Evolutionary conservation across 805 yeast species (phyloP), one percentile per base, ranked within the genome.

Genomic region (Brettanomyces naardenensis): DNA sequence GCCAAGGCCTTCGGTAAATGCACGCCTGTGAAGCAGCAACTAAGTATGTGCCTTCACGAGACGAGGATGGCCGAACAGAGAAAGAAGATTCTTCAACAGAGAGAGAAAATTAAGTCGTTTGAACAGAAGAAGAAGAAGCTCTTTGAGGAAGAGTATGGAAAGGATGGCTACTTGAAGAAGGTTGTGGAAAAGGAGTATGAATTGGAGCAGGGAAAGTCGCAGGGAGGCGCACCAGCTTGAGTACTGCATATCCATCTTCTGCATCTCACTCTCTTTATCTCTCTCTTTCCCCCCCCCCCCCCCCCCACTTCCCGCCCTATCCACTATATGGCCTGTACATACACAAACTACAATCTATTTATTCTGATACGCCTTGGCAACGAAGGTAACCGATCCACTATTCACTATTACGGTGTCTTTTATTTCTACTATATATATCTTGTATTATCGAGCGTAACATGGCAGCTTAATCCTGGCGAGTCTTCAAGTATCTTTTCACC

Each of bases 381-480:
- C n/a, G n/a, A n/a, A n/a, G n/a, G n/a, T n/a, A n/a, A n/a, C n/a
- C n/a, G n/a, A n/a, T n/a, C n/a, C n/a, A n/a, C n/a, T n/a, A n/a
- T n/a, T n/a, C n/a, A n/a, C n/a, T n/a, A n/a, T n/a, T 33, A 11
- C 10, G 19, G 18, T n/a, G n/a, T n/a, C n/a, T n/a, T n/a, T 36
- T 28, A 28, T 19, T 28, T 2, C n/a, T 22, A 25, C 36, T 23
- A 9, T 28, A 22, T 23, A 19, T 15, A 9, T 23, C 7, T 23
- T 23, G 11, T 23, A 9, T 23, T 23, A 23, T 23, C n/a, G n/a
- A n/a, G n/a, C n/a, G n/a, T n/a, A n/a, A n/a, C n/a, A n/a, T n/a
- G n/a, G 9, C 15, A 17, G 35, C 29, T 62, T 72, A 92, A 73
- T 92, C 99, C 69, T 90, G 97, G 63, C 98, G 82, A 40, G 96